Evolutionary conservation across 2,329 filamentous ascomycete species (phyloP), one percentile per base, ranked within the genome.

Genomic region (Dactylella cylindrospora): DNA sequence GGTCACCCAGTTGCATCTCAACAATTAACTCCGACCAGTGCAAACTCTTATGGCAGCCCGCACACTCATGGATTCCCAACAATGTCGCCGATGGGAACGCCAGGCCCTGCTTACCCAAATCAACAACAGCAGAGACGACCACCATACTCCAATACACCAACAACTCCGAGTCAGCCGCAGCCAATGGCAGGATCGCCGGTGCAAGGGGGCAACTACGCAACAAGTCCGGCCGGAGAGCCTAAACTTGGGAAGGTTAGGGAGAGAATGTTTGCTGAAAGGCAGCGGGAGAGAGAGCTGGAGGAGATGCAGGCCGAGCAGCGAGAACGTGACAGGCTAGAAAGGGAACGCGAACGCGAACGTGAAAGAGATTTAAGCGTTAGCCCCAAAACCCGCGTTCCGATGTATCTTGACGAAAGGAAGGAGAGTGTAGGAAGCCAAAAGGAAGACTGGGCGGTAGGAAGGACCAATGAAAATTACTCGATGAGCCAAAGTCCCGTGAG

Each of bases 321-420:
- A n/a, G 55, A 61, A 61, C 26, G 55, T 4, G 55, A 61, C 15
- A 53, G 35, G 29, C 36, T 61, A 5, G 55, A 61, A 13, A 47
- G 47, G 23, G 55, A 52, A 39, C 47, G 47, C 29, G 28, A 31
- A 8, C 9, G 9, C 28, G 13, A 31, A 31, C 28, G 85, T 68
- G 86, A 87, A 64, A 77, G 80, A 43, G 88, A 84, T 70, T 72
- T 85, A 47, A 90, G 86, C 69, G 82, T 91, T 44, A 91, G 86
- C 71, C 88, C 88, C 23, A 90, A 88, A 74, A 89, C 86, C 28
- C 78, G 80, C 65, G 75, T 84, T 12, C 74, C 78, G 40, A 46
- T 62, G 39, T 68, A 67, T 52, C 50, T 66, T 13, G 59, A 64
- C 15, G 59, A 50, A 7, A 31, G 45, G 12, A 64, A 55, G 25